A percentile compares a stretch with the other conserved stretches of the same genome.
These are phyloP conservation scores for Malus hybrid DNA, from an alignment of 331 rosid species.

Conservation along the genomic window DNA sequence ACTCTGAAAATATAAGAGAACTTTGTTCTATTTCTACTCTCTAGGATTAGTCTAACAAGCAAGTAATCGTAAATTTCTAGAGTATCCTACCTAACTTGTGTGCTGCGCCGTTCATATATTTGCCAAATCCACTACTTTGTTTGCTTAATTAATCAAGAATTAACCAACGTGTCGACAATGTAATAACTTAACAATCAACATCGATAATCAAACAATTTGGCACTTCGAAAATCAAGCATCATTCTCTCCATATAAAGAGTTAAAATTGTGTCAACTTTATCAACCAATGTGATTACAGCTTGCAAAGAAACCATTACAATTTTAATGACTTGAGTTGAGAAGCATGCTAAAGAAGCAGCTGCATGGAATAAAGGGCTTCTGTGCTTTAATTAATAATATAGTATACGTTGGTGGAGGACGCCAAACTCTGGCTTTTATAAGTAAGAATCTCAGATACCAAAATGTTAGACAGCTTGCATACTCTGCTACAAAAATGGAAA, in stretches of 20 bases:
- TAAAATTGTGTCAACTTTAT: neutral
- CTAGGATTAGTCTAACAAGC: too few relatives aligned
- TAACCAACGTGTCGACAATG: neutral
- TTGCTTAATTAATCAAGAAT: neutral
- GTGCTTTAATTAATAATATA: neutral
- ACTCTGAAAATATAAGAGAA: too few relatives aligned
- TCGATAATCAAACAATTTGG: neutral
- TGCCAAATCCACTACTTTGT: neutral
- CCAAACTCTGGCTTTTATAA: conserved; percentile 24
- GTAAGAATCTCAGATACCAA: conserved; percentile 21
- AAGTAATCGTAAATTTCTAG: too few relatives aligned
- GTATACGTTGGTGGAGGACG: neutral
- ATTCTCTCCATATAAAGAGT: neutral
- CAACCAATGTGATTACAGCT: conserved; percentile 33
- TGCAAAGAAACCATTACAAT: conserved; percentile 4
- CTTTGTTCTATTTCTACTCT: too few relatives aligned
- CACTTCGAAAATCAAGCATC: conserved; percentile 1
- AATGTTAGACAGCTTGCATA: conserved; percentile 33
- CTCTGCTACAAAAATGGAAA: neutral
- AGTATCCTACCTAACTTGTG: neutral
- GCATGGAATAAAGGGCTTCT: conserved; percentile 20
- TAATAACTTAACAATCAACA: neutral
- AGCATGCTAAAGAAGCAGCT: conserved; percentile 1
- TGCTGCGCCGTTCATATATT: neutral
- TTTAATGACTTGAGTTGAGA: neutral